Evolutionary conservation across 2,329 filamentous ascomycete genomes (phyloP), one percentile per base, ranked within the genome.

Genomic region (Bisporella sp.): DNA sequence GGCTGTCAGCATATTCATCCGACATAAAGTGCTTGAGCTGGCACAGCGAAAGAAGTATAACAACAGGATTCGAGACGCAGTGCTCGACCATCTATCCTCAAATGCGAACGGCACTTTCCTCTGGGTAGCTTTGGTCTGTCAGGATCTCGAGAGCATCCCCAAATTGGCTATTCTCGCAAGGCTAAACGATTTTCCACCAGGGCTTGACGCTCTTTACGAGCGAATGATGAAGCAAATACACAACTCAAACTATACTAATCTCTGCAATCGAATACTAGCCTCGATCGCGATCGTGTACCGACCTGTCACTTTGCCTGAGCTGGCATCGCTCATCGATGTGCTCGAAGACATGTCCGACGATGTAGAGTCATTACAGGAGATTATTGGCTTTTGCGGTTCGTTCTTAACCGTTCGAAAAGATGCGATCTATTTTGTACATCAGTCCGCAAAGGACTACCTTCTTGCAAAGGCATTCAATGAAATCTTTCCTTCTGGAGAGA

Each of bases 1-100:
- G 0, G 68, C 70, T 13, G 67, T 74, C 1, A 62, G 49, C 31
- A 51, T 31, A 12, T 51, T 47, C 21, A 46, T 63, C 5, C 55
- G 62, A 41, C 28, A 42, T 37, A 50, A 52, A 40, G 50, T 50
- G 35, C n/a, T 8, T 49, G 11, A 47, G 40, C 47, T 54, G 37
- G 45, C 45, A 29, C 30, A 35, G 21, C 13, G 31, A 33, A 46
- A 46, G 45, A 46, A 37, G 12, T 32, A 54, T 1, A 33, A 29
- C 3, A 75, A 69, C 31, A 73, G 45, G 3, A 30, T 50, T 54
- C 56, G 50, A 45, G 31, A 56, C 6, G 45, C 42, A 8, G 54
- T 67, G 9, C 43, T 53, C 6, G 12, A 51, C 13, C 48, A 66
- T 52, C 48, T 71, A 2, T 59, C 68, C 5, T 42, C 28, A 51